Base-by-base conservation (phyloP, 495 filamentous ascomycete species). In the Penicillium maclennaniae region DNA sequence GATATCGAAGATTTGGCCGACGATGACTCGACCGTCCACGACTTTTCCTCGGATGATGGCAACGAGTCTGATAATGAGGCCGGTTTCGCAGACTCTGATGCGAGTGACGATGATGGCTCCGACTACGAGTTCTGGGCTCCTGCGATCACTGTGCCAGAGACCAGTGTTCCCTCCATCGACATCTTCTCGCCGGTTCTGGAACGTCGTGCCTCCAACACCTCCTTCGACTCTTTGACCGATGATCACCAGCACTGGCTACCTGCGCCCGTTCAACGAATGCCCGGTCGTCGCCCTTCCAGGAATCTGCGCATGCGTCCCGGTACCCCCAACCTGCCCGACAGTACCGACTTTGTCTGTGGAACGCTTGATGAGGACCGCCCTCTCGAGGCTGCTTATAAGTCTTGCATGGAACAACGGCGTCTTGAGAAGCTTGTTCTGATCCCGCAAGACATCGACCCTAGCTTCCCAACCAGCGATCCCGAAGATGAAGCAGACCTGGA, bases 271-370 rank as follows among this genome's bases (percentile, higher is more conserved):
- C 55, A 45, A 62, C 67, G 51, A 36, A 51, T 34, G 47, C 45
- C 36, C 43, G 48, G 55, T 48, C 71, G 65, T 52, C 74, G 59
- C 45, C 19, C 69, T 19, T 65, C 68, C 7, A 79, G 74, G 61
- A 20, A 4, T 15, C 20, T 16, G 16, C 27, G 65, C 67, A 85
- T 89, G 62, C 87, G 86, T 28, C 79, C 87, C 42, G 78, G 78
- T 14, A 90, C 88, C 1, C 89, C 90, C 10, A 89, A 95, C 52
- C 73, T 97, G 7, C 93, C 93, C 9, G 93, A 98, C 69, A 95
- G 91, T 69, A 96, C 91, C 37, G 95, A 97, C 67, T 98, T 98
- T 63, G 93, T 98, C 21, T 96, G 93, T 63, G 93, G 93, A 45
- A 98, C 93, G 14, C 75, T 98, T 16, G 93, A 97, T 61, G 93